These are phyloP conservation scores for Alternaria conjuncta DNA, from an alignment of 2,329 filamentous ascomycete genomes.

Conservation along the genomic window DNA sequence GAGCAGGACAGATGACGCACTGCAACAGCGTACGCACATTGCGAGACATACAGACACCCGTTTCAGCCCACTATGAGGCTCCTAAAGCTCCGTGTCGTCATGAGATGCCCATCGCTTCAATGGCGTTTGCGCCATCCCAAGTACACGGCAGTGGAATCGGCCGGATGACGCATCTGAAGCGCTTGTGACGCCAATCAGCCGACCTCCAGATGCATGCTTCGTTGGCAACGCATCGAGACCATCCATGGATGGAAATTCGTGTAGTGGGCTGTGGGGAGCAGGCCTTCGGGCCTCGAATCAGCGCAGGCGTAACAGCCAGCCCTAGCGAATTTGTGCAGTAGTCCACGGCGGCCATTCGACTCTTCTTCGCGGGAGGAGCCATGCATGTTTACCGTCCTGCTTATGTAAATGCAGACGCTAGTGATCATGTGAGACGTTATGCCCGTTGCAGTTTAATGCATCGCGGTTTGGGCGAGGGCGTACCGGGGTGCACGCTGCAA, in stretches of 20 bases:
- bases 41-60: conserved; percentile 3
- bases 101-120: conserved; percentile 11
- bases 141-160: conserved; percentile 37
- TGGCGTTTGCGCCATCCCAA: conserved; percentile 31
- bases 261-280: conserved; percentile 28
- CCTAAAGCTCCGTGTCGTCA: conserved; percentile 32
- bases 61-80: conserved; percentile 11
- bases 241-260: conserved; percentile 3
- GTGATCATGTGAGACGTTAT: conserved; percentile 37
- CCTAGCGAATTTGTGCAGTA: conserved; percentile 26
- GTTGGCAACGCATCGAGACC: conserved; percentile 44
- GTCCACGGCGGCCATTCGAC: conserved; percentile 38
- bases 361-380: conserved; percentile 44
- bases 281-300: conserved; percentile 38
- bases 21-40: not conserved
- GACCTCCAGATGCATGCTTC: conserved; percentile 36
- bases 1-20: not conserved
- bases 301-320: conserved; percentile 20
- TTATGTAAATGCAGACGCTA: conserved; percentile 1
- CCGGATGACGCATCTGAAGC: conserved; percentile 27
- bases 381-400: conserved; percentile 23
- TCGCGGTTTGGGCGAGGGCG: conserved; percentile 18
- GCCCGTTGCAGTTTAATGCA: conserved; percentile 15
- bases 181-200: conserved; percentile 16
- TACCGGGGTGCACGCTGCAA: conserved; percentile 24